Evolutionary conservation across 345 rosid species (phyloP).

Genomic region (Murraya paniculata): DNA sequence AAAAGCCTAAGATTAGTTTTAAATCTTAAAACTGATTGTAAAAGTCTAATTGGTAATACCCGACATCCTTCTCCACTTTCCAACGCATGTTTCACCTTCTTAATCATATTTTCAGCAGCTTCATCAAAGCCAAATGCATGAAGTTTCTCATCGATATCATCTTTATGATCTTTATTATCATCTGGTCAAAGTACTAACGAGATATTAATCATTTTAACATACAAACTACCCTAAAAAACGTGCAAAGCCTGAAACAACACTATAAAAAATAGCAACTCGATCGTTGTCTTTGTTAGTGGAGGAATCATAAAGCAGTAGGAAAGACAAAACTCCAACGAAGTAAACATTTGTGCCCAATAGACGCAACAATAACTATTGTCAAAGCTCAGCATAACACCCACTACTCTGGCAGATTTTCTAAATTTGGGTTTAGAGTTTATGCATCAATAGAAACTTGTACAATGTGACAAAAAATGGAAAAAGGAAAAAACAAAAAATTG

Average conservation of each 20-base stretch:
- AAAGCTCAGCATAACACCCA: neutral
- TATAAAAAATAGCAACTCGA: neutral
- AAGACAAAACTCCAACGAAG: neutral
- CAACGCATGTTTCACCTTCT: slow-evolving; percentile 90
- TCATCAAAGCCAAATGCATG: slow-evolving; percentile 68
- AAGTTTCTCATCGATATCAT: slow-evolving; percentile 44
- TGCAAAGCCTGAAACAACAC: neutral
- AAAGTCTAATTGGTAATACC: slow-evolving; percentile 42
- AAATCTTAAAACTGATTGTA: neutral
- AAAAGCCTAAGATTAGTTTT: neutral
- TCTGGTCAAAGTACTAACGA: slow-evolving; percentile 30
- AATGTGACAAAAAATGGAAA: neutral
- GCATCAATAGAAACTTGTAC: neutral
- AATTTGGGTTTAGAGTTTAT: neutral
- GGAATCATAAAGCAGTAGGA: neutral
- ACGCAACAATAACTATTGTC: neutral
- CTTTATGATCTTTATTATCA: slow-evolving; percentile 63
- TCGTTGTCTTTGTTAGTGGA: neutral
- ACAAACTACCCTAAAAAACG: neutral
- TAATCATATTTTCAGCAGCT: slow-evolving; percentile 79
- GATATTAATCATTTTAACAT: neutral
- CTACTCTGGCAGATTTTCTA: neutral
- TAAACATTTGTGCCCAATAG: neutral
- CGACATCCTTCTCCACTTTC: slow-evolving; percentile 89
- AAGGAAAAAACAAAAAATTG: neutral